A percentile compares a stretch with the other conserved stretches of the same genome.
Conservation (phyloP, 2,329 filamentous ascomycete species). For the Pseudogymnoascus verrucosus region DNA sequence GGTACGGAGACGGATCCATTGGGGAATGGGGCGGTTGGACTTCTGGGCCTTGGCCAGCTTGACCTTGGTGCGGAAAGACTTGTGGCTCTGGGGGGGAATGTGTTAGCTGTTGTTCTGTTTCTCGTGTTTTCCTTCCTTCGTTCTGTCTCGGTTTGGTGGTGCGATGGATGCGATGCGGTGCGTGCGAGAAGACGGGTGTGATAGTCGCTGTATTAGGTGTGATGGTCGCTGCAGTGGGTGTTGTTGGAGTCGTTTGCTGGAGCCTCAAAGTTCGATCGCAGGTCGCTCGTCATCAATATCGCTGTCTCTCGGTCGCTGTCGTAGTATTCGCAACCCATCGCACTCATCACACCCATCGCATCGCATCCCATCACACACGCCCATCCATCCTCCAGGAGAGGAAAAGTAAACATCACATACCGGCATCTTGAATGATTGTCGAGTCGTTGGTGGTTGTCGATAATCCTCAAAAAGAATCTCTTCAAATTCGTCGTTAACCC, state of each 20-base stretch:
- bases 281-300: background rate
- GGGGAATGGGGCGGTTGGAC: constrained; percentile 99
- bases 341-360: background rate
- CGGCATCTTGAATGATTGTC: constrained; percentile 46
- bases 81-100: constrained; percentile 69
- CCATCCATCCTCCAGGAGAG: constrained; percentile 13
- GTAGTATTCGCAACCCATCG: constrained; percentile 6
- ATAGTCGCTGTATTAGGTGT: background rate
- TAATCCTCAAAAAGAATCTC: background rate
- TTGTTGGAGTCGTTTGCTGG: too few species aligned
- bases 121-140: background rate
- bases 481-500: background rate
- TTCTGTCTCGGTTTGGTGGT: background rate
- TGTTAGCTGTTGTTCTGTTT: constrained; percentile 14
- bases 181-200: too few species aligned
- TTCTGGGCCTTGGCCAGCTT: constrained; percentile 99
- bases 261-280: background rate
- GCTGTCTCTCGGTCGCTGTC: too few species aligned
- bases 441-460: constrained; percentile 11
- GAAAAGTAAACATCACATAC: constrained; percentile 30
- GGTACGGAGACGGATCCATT: constrained; percentile 98
- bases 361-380: background rate
- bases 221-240: too few species aligned
- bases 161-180: background rate
- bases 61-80: constrained; percentile 99